Evolutionary conservation across 352 stramenopile species (phyloP).

Genomic region (Pythium pyrilobum): DNA sequence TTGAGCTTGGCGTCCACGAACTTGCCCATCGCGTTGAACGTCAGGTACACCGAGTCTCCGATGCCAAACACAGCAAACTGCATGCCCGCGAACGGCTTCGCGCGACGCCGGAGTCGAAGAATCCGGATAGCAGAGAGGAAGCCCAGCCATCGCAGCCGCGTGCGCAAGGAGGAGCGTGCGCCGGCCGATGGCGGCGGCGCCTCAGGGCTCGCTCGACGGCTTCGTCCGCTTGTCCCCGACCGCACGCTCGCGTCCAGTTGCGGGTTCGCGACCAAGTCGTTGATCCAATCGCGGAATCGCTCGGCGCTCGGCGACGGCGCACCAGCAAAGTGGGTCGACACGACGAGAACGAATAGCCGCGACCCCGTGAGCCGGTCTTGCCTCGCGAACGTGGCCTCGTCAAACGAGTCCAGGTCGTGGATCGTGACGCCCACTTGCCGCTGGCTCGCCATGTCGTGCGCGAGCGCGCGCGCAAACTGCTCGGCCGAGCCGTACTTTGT

Average conservation of each 20-base stretch:
- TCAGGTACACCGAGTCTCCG: slow-evolving; percentile 92
- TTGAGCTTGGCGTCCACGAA: slow-evolving; percentile 83
- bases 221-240: too few species aligned
- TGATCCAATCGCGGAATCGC: slow-evolving; percentile 82
- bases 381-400: slow-evolving; percentile 18
- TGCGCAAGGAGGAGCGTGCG: too few species aligned
- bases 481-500: slow-evolving; percentile 93
- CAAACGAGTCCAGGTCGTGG: slow-evolving; percentile 87
- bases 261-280: not conserved
- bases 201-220: too few species aligned
- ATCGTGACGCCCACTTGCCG: slow-evolving; percentile 58
- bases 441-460: slow-evolving; percentile 43
- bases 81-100: slow-evolving; percentile 18
- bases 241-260: not conserved
- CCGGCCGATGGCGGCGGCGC: too few species aligned
- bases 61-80: slow-evolving; percentile 94
- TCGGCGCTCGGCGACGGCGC: slow-evolving; percentile 92
- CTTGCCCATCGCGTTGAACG: slow-evolving; percentile 94
- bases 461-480: slow-evolving; percentile 85
- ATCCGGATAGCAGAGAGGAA: too few species aligned
- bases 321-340: slow-evolving; percentile 94
- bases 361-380: slow-evolving; percentile 23
- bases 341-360: slow-evolving; percentile 84
- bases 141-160: too few species aligned
- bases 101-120: not conserved